Conservation (phyloP, 2,329 filamentous ascomycete genomes). For the Aquanectria penicillioides region DNA sequence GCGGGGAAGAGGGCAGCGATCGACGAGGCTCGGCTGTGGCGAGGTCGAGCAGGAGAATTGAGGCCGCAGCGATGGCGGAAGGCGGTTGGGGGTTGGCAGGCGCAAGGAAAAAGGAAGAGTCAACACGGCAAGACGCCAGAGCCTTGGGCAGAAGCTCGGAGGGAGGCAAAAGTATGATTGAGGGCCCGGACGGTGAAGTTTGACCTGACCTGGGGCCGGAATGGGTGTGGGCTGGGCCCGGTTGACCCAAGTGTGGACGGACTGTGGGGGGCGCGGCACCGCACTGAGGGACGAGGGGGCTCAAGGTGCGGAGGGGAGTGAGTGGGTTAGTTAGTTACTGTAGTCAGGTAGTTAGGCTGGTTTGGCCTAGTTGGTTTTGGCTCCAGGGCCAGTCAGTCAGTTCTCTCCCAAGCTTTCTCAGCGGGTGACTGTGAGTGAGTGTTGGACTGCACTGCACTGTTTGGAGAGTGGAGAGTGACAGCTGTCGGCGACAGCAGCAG, state of each 20-base stretch:
- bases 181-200: conserved; percentile 41
- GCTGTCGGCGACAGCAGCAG: no score
- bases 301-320: background rate
- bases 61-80: conserved; percentile 24
- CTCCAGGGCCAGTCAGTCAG: no score
- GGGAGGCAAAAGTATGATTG: conserved; percentile 33
- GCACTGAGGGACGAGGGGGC: conserved; percentile 6
- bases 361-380: background rate
- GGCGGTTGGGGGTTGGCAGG: conserved; percentile 13
- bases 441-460: background rate
- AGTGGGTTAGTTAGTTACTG: background rate
- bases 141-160: conserved; percentile 21
- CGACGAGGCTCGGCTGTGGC: conserved; percentile 18
- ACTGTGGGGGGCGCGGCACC: conserved; percentile 10
- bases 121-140: conserved; percentile 27
- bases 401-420: conserved; percentile 4
- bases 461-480: no score
- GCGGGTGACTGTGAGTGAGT: background rate
- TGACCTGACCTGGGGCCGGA: conserved; percentile 40
- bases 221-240: conserved; percentile 37
- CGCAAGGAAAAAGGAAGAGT: conserved; percentile 19
- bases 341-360: background rate
- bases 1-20: conserved; percentile 12
- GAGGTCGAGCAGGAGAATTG: conserved; percentile 22
- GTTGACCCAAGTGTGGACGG: conserved; percentile 29